Conservation (phyloP, 2,329 filamentous ascomycete genomes). For the Penicillium verrucosum region DNA sequence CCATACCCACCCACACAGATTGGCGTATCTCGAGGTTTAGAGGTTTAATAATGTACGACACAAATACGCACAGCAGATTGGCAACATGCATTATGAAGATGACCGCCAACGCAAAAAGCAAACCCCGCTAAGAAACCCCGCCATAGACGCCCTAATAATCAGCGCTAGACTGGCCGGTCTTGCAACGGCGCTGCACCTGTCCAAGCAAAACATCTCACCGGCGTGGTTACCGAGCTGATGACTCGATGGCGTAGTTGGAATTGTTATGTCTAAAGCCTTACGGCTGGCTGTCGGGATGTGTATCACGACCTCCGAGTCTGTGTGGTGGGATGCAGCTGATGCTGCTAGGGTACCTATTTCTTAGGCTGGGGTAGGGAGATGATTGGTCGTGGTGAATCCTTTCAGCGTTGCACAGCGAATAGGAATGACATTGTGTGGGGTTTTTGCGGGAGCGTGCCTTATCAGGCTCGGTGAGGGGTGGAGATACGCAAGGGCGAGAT, state of each 20-base stretch:
- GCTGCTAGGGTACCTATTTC: too few relatives aligned
- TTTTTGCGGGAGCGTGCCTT: slow-evolving; percentile 22
- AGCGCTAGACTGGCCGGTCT: slow-evolving; percentile 18
- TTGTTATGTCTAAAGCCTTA: slow-evolving; percentile 26
- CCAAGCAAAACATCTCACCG: slow-evolving; percentile 18
- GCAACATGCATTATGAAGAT: background rate
- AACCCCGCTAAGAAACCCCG: background rate
- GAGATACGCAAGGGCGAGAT: background rate
- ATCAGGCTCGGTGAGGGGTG: background rate
- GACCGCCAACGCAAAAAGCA: background rate
- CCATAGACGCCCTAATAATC: slow-evolving; percentile 16
- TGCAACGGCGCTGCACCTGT: slow-evolving; percentile 12
- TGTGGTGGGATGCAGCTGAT: slow-evolving; percentile 17
- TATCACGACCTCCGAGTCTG: slow-evolving; percentile 21
- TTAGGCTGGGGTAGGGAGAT: slow-evolving; percentile 16
- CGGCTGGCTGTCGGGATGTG: slow-evolving; percentile 24
- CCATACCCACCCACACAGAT: background rate
- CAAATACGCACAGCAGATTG: background rate
- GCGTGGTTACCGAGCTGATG: slow-evolving; percentile 24
- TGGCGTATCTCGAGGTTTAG: background rate
- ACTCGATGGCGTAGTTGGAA: slow-evolving; percentile 29
- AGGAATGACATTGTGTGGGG: slow-evolving; percentile 32
- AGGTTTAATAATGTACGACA: background rate
- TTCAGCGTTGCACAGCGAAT: slow-evolving; percentile 16
- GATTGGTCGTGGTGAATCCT: slow-evolving; percentile 26